These are phyloP conservation scores for Colletotrichum liaoningense DNA, from an alignment of 2,329 filamentous ascomycete genomes.

Conservation along the genomic window DNA sequence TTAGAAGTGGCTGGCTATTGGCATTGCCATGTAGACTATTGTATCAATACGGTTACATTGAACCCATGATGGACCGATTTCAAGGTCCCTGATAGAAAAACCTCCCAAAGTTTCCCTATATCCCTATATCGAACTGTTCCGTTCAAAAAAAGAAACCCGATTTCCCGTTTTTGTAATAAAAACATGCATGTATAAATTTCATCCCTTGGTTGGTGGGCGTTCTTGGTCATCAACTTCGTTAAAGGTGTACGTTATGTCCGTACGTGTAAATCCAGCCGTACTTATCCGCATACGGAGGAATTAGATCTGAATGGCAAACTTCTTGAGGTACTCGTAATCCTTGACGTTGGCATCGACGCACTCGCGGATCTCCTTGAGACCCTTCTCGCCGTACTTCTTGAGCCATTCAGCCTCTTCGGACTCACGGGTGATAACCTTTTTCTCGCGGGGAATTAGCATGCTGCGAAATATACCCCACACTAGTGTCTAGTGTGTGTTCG, in stretches of 20 bases:
- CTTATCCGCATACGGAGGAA: neutral
- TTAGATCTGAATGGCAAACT: constrained; percentile 75
- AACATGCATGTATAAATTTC: neutral
- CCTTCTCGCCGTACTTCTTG: constrained; percentile 79
- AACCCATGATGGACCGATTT: constrained; percentile 21
- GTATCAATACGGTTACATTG: constrained; percentile 36
- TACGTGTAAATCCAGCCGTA: no score
- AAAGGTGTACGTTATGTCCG: neutral
- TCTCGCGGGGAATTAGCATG: constrained; percentile 38
- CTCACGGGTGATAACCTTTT: constrained; percentile 74
- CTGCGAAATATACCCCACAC: constrained; percentile 12
- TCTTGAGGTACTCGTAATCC: constrained; percentile 85
- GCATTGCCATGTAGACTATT: constrained; percentile 35
- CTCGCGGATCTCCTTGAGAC: constrained; percentile 74
- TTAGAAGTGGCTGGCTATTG: constrained; percentile 3
- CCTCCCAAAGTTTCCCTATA: neutral
- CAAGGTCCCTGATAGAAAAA: neutral
- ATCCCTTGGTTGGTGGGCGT: neutral
- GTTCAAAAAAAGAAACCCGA: neutral
- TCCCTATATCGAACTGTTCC: neutral
- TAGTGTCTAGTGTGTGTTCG: neutral
- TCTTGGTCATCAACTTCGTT: constrained; percentile 34
- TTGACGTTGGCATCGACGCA: constrained; percentile 78
- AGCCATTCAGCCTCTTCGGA: constrained; percentile 78
- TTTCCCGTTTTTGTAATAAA: neutral